A percentile compares a stretch with the other conserved stretches of the same genome.
Conservation (phyloP, 2,329 filamentous ascomycete species). For the Colletotrichum filicis region DNA sequence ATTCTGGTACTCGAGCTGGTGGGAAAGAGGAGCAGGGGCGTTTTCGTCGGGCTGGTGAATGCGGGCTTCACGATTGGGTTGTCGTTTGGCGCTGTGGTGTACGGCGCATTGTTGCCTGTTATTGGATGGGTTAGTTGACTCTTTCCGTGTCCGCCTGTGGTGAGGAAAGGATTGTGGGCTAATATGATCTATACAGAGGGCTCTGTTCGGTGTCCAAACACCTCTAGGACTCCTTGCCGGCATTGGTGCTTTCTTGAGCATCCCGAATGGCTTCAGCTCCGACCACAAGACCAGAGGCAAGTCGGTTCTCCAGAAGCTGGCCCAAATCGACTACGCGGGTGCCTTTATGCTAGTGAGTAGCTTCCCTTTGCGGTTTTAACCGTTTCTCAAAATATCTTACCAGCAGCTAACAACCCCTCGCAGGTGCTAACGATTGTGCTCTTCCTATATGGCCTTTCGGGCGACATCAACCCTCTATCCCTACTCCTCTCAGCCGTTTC, state of each 20-base stretch:
- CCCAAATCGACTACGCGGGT: conserved; percentile 79
- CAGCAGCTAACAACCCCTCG: too few species aligned
- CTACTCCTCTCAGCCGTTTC: conserved; percentile 67
- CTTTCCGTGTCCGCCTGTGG: background rate
- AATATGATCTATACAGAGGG: conserved; percentile 59
- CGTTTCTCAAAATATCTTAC: too few species aligned
- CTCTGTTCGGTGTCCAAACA: conserved; percentile 78
- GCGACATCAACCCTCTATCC: conserved; percentile 67
- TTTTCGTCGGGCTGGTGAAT: conserved; percentile 81
- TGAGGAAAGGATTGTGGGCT: background rate
- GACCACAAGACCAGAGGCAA: conserved; percentile 50
- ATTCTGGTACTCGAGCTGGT: conserved; percentile 83
- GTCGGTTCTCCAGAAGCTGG: conserved; percentile 64
- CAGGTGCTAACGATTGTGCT: conserved; percentile 68
- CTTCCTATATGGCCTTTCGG: conserved; percentile 77
- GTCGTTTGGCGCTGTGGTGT: conserved; percentile 76
- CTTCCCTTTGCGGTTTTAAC: too few species aligned
- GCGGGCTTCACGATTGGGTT: conserved; percentile 78
- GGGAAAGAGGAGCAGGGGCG: conserved; percentile 72
- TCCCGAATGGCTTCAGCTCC: conserved; percentile 61
- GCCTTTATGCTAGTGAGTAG: conserved; percentile 68
- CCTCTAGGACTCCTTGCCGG: conserved; percentile 73
- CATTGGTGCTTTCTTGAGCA: conserved; percentile 70
- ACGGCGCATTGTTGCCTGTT: conserved; percentile 70
- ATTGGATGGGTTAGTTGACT: conserved; percentile 72